Evolutionary conservation across 1,139 yeast species (phyloP).

Genomic region (Candida dubliniensis): DNA sequence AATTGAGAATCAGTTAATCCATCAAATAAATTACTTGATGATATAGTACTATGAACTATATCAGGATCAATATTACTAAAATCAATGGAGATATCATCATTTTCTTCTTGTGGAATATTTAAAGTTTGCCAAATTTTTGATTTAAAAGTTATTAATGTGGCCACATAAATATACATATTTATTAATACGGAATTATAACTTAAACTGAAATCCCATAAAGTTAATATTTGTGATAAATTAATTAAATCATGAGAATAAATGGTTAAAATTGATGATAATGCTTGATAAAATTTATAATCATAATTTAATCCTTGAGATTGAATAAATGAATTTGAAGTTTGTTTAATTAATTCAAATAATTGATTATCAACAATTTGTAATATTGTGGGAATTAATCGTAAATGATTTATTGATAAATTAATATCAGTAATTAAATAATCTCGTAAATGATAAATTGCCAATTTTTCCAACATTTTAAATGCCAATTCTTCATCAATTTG

Average conservation of each 20-base stretch:
- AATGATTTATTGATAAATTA: conserved; percentile 62
- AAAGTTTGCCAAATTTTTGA: conserved; percentile 35
- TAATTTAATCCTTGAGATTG: conserved; percentile 31
- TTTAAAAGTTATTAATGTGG: conserved; percentile 47
- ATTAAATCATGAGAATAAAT: conserved; percentile 73
- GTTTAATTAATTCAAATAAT: conserved; percentile 50
- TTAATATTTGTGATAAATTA: conserved; percentile 48
- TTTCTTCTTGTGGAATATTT: conserved; percentile 13
- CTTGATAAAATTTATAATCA: conserved; percentile 53
- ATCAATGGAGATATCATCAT: conserved; percentile 16
- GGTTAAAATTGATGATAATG: conserved; percentile 76
- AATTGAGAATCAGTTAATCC: conserved; percentile 33
- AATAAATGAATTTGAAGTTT: conserved; percentile 31
- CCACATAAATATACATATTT: conserved; percentile 55
- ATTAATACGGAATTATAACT: conserved; percentile 46
- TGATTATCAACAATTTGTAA: conserved; percentile 50
- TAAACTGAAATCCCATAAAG: conserved; percentile 64
- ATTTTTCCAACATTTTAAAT: conserved; percentile 50
- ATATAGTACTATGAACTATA: conserved; percentile 40
- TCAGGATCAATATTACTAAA: conserved; percentile 38
- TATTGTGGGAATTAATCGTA: conserved; percentile 64
- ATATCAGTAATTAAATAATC: conserved; percentile 83
- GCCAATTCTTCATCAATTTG: conserved; percentile 39
- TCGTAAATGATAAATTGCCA: conserved; percentile 66
- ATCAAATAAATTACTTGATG: conserved; percentile 34